Conservation (phyloP, 1,284 basidiomycete species). For the Boletellus deceptivus region DNA sequence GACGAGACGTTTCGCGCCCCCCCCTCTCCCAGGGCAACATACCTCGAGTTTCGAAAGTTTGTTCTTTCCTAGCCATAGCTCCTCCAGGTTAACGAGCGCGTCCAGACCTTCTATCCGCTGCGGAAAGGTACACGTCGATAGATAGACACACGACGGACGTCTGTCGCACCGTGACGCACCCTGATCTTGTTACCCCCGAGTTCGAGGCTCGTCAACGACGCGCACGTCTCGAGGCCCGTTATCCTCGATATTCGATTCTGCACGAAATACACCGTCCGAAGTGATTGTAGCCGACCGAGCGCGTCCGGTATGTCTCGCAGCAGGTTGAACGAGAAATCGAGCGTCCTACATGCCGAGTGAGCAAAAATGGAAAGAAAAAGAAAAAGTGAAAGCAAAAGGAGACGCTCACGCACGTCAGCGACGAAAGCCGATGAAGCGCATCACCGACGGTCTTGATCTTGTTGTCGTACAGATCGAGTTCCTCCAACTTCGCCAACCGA, state of each 20-base stretch:
- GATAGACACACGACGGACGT: not conserved
- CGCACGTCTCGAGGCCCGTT: conserved; percentile 56
- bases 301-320: conserved; percentile 69
- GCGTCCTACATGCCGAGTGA: conserved; percentile 47
- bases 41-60: conserved; percentile 87
- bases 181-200: conserved; percentile 91
- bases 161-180: conserved; percentile 39
- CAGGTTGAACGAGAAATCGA: conserved; percentile 97
- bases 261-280: conserved; percentile 88
- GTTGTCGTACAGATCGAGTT: conserved; percentile 96
- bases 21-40: not conserved
- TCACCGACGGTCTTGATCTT: conserved; percentile 74
- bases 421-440: conserved; percentile 65
- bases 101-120: conserved; percentile 89
- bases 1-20: too few relatives aligned
- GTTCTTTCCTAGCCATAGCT: conserved; percentile 98
- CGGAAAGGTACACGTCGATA: not conserved
- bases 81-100: conserved; percentile 79
- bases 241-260: conserved; percentile 94
- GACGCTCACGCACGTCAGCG: conserved; percentile 50
- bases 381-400: not conserved
- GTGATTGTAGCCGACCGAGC: conserved; percentile 55
- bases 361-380: conserved; percentile 1
- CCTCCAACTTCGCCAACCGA: conserved; percentile 71
- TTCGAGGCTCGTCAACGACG: conserved; percentile 79